phyloP scores from a whole-genome alignment of 352 stramenopile species.

The Pythium dissotocum region DNA sequence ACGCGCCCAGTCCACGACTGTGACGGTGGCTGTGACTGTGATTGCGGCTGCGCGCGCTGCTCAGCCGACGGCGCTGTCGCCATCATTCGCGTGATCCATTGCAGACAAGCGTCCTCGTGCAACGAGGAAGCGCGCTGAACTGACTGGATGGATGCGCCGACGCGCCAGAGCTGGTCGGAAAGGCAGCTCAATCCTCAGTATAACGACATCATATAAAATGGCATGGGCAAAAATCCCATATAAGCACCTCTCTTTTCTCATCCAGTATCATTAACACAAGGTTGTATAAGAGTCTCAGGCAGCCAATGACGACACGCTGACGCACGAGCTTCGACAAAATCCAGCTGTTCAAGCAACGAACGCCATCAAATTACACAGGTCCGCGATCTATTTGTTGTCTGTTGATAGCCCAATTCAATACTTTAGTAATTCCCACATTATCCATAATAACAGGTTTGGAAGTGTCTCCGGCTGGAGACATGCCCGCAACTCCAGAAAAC shows the following conservation, averaged over 20 bases:
- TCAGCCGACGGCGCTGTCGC: not conserved
- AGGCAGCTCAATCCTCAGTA: not conserved
- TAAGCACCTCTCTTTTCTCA: too few relatives aligned
- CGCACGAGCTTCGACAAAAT: slow-evolving; percentile 1
- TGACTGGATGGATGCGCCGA: not conserved
- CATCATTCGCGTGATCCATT: not conserved
- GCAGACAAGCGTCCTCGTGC: not conserved
- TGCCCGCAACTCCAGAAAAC: too few relatives aligned
- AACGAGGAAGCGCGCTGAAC: not conserved
- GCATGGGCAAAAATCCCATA: not conserved
- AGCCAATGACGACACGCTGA: not conserved
- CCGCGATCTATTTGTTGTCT: too few relatives aligned
- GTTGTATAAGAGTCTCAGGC: not conserved
- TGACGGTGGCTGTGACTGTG: not conserved
- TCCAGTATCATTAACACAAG: not conserved
- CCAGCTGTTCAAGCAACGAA: not conserved
- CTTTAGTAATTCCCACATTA: not conserved
- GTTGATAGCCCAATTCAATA: too few relatives aligned
- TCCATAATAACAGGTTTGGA: not conserved
- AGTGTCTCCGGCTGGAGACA: not conserved
- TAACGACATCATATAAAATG: not conserved
- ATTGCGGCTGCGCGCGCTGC: too few relatives aligned
- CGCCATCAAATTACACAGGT: not conserved
- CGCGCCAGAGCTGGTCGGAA: not conserved
- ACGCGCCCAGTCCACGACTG: too few relatives aligned